Percentiles rank a stretch among this genome's conserved stretches.
phyloP scores from a whole-genome alignment of 306 rosid genomes.

The Castanea crenata region DNA sequence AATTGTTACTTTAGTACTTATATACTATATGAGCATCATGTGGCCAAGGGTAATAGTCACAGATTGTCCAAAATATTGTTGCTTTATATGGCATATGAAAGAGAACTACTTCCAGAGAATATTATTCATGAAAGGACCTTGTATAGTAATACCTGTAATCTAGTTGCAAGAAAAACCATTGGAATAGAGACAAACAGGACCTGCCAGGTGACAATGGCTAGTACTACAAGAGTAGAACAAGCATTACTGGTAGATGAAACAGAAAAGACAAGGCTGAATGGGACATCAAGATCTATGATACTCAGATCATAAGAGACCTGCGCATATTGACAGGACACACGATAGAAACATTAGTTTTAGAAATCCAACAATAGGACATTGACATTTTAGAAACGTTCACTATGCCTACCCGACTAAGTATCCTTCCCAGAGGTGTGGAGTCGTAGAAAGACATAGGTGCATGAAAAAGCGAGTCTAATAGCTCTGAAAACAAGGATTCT shows the following conservation, averaged over 20 bases:
- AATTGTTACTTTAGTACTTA: too few species aligned
- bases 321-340: neutral
- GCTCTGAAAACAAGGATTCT: constrained; percentile 27
- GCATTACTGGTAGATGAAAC: constrained; percentile 20
- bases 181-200: constrained; percentile 44
- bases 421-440: constrained; percentile 66
- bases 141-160: constrained; percentile 41
- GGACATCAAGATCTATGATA: constrained; percentile 48
- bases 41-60: neutral
- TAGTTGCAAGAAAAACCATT: constrained; percentile 33
- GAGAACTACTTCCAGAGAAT: neutral
- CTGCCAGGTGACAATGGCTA: constrained; percentile 53
- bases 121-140: too few species aligned
- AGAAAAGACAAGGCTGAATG: constrained; percentile 23
- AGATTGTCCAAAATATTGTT: neutral
- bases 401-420: constrained; percentile 50
- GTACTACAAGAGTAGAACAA: constrained; percentile 32
- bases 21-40: neutral
- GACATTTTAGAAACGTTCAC: neutral
- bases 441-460: constrained; percentile 62
- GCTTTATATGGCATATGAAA: neutral
- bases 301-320: constrained; percentile 56
- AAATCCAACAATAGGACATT: neutral
- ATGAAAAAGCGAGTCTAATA: constrained; percentile 52
- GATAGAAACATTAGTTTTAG: constrained; percentile 4